A percentile compares a stretch with the other conserved stretches of the same genome.
phyloP scores from a whole-genome alignment of 2,329 filamentous ascomycete species.

The Diatrype stigma region DNA sequence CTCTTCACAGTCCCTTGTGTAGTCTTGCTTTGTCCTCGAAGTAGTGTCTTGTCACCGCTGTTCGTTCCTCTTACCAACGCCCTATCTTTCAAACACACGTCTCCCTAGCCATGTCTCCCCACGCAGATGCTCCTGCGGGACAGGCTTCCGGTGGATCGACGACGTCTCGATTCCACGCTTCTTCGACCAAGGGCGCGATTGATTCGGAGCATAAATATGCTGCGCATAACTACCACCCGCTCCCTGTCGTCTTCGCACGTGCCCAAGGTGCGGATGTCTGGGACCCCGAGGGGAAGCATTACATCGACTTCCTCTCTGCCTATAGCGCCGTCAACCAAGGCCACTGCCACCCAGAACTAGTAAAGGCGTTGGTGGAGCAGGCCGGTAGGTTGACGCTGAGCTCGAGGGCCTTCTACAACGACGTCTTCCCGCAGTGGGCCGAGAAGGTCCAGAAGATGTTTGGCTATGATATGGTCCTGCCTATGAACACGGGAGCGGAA shows the following conservation, averaged over 20 bases:
- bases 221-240: constrained; percentile 97
- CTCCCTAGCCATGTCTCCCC: constrained; percentile 49
- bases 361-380: constrained; percentile 86
- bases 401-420: constrained; percentile 95
- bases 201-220: constrained; percentile 76
- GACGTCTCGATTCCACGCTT: constrained; percentile 59
- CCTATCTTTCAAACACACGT: constrained; percentile 8
- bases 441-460: constrained; percentile 87
- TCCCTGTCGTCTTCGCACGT: constrained; percentile 87
- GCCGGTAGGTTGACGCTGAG: constrained; percentile 85
- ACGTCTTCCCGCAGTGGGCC: constrained; percentile 94
- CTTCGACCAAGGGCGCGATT: constrained; percentile 77
- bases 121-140: constrained; percentile 42
- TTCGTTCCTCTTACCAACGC: constrained; percentile 1
- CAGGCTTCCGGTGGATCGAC: constrained; percentile 29
- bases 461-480: constrained; percentile 95
- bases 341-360: constrained; percentile 93
- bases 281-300: constrained; percentile 94
- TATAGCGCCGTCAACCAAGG: constrained; percentile 98
- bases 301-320: constrained; percentile 95
- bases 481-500: constrained; percentile 97
- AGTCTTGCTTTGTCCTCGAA: constrained; percentile 9
- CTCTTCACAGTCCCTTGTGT: not conserved
- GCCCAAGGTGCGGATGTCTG: constrained; percentile 86
- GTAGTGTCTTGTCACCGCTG: not conserved